Evolutionary conservation across 495 filamentous ascomycete genomes (phyloP), one percentile per base, ranked within the genome.

Genomic region (Coniosporium apollinis): DNA sequence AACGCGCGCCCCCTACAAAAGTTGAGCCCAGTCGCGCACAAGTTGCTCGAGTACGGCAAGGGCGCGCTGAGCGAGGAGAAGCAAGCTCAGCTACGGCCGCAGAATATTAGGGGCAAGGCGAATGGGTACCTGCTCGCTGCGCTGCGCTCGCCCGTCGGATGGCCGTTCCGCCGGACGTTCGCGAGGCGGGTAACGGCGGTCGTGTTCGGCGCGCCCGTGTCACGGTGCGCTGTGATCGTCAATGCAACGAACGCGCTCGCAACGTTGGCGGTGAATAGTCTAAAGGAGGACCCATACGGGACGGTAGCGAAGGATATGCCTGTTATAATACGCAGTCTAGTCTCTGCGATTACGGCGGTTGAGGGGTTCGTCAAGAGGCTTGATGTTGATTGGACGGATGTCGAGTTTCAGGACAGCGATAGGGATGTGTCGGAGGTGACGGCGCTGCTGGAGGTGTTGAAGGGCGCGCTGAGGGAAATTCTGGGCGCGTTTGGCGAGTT

Each of bases 251-350:
- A 74, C 38, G 70, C 76, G 1, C 57, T 96, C 25, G 67, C 70
- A 7, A 61, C 58, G 24, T 65, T 99, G 5, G 67, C 77, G 11
- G 64, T 77, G n/a, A 63, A 65, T 26, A 82, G 75, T 53, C 57
- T 94, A 20, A 58, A 59, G 7, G 89, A 99, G 57, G 89, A 99
- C 53, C 62, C 62, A n/a, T 91, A 72, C 46, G 89, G 89, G 18
- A 76, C 79, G 45, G 89, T 93, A 26, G 74, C 87, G 34, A 65
- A 70, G 21, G 75, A 87, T 47, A 70, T 94, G 2, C 69, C 80
- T 4, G 48, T 52, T 5, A 69, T 92, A 20, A 69, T 96, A 30
- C 65, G 73, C 33, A 70, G 71, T 2, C 75, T 85, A 45, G 80
- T 77, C 1, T 46, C 57, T 3, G 72, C 79, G 0, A 70, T 79